Conservation (phyloP, 352 stramenopile genomes). For the Globisporangium radiosum region DNA sequence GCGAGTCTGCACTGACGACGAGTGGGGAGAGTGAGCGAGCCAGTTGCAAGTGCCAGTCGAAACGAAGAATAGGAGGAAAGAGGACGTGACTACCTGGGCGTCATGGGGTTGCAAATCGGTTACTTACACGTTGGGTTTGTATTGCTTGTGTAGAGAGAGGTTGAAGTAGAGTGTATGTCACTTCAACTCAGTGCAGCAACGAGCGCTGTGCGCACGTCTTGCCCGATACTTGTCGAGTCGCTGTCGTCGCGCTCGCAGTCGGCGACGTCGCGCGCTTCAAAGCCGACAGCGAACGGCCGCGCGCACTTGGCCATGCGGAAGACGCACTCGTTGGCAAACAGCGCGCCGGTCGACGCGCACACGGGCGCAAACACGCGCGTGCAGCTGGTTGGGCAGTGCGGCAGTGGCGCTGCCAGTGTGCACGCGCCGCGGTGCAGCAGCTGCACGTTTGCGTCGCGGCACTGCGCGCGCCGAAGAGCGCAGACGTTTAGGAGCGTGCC, state of each 20-base stretch:
- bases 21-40: not conserved
- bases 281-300: slow-evolving; percentile 12
- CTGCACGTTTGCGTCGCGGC: slow-evolving; percentile 13
- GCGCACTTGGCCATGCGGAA: slow-evolving; percentile 45
- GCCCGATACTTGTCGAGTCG: slow-evolving; percentile 10
- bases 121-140: not conserved
- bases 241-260: slow-evolving; percentile 15
- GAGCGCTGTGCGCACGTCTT: slow-evolving; percentile 7
- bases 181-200: slow-evolving; percentile 10
- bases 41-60: not conserved
- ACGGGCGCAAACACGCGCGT: slow-evolving; percentile 33
- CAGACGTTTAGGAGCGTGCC: slow-evolving; percentile 48
- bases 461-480: slow-evolving; percentile 26
- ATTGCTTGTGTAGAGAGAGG: not conserved
- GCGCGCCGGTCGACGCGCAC: slow-evolving; percentile 38
- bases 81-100: not conserved
- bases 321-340: slow-evolving; percentile 51
- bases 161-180: no score
- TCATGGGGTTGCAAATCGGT: no score
- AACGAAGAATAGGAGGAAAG: not conserved
- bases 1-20: slow-evolving; percentile 4
- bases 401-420: slow-evolving; percentile 9
- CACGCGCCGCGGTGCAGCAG: slow-evolving; percentile 25
- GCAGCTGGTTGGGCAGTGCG: slow-evolving; percentile 29
- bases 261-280: slow-evolving; percentile 14